Evolutionary conservation across 495 filamentous ascomycete genomes (phyloP).

Genomic region (Podospora tetraspora): DNA sequence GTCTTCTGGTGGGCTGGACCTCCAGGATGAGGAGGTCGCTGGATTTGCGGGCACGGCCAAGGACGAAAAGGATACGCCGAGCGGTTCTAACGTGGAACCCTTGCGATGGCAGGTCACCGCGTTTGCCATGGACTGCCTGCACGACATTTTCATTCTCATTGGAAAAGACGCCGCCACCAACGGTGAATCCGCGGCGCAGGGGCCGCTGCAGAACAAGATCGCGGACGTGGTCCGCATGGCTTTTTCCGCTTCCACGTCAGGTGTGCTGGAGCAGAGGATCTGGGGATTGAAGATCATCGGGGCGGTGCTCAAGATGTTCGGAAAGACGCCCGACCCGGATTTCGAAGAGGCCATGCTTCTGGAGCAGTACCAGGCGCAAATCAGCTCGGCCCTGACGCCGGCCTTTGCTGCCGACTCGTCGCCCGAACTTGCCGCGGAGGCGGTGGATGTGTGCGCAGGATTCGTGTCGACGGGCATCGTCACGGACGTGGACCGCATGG

Average conservation of each 20-base stretch:
- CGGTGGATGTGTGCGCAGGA: slow-evolving; percentile 93
- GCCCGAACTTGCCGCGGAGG: slow-evolving; percentile 87
- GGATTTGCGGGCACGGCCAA: slow-evolving; percentile 74
- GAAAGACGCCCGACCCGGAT: slow-evolving; percentile 90
- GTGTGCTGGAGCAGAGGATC: slow-evolving; percentile 81
- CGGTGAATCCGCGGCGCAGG: slow-evolving; percentile 62
- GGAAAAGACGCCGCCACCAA: slow-evolving; percentile 67
- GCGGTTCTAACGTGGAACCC: slow-evolving; percentile 71
- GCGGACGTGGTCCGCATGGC: slow-evolving; percentile 96
- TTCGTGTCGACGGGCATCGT: slow-evolving; percentile 98
- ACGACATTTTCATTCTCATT: slow-evolving; percentile 70
- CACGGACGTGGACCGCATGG: slow-evolving; percentile 96
- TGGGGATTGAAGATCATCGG: slow-evolving; percentile 91
- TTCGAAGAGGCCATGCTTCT: slow-evolving; percentile 92
- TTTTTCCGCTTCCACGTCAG: slow-evolving; percentile 93
- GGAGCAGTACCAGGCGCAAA: slow-evolving; percentile 97
- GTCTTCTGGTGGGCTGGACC: slow-evolving; percentile 55
- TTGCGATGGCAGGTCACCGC: slow-evolving; percentile 93
- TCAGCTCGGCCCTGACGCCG: slow-evolving; percentile 91
- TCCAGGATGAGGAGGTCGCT: slow-evolving; percentile 94
- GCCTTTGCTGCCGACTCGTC: slow-evolving; percentile 96
- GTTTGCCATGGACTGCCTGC: slow-evolving; percentile 89
- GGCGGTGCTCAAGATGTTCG: slow-evolving; percentile 91
- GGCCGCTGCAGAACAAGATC: slow-evolving; percentile 73
- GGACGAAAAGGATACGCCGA: slow-evolving; percentile 55